Percentiles rank a stretch among this genome's conserved stretches.
These are phyloP conservation scores for Anthracocystis walkeri DNA, from an alignment of 1,284 basidiomycete species.

Conservation along the genomic window DNA sequence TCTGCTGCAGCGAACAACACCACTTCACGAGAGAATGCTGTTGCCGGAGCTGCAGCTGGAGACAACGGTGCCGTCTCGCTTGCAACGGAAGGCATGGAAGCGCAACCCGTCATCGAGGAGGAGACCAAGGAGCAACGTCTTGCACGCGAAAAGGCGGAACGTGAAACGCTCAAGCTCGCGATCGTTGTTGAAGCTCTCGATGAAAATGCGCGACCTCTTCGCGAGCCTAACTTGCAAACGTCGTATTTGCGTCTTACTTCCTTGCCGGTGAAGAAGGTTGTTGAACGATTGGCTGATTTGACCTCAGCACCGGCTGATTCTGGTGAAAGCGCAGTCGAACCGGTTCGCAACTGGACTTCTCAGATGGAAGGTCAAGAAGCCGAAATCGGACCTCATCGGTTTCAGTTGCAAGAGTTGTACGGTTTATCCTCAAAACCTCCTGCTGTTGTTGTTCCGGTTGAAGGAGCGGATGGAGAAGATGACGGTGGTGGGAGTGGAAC, in stretches of 20 bases:
- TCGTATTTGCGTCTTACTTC: slow-evolving; percentile 60
- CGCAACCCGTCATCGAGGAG: slow-evolving; percentile 30
- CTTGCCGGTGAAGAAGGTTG: slow-evolving; percentile 34
- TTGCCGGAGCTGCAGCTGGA: not conserved
- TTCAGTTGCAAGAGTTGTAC: slow-evolving; percentile 68
- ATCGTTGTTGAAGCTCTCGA: slow-evolving; percentile 67
- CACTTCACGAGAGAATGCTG: not conserved
- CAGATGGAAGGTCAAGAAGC: slow-evolving; percentile 66
- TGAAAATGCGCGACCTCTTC: slow-evolving; percentile 56
- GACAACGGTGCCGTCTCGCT: not conserved
- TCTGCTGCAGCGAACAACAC: not conserved
- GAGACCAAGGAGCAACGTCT: slow-evolving; percentile 57
- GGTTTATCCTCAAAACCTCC: slow-evolving; percentile 59
- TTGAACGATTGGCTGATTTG: slow-evolving; percentile 16
- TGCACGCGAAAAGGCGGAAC: slow-evolving; percentile 57
- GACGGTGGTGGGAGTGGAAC: slow-evolving; percentile 15
- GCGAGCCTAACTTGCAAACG: slow-evolving; percentile 62
- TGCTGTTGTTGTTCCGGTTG: slow-evolving; percentile 27
- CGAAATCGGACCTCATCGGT: slow-evolving; percentile 63
- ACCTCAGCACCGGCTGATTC: not conserved
- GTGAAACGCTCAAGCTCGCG: slow-evolving; percentile 61
- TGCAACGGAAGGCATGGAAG: slow-evolving; percentile 6
- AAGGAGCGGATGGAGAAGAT: slow-evolving; percentile 30
- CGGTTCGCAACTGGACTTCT: slow-evolving; percentile 40
- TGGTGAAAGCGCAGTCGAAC: not conserved